Conservation (phyloP, 306 rosid species). For the Cicer bijugum region DNA sequence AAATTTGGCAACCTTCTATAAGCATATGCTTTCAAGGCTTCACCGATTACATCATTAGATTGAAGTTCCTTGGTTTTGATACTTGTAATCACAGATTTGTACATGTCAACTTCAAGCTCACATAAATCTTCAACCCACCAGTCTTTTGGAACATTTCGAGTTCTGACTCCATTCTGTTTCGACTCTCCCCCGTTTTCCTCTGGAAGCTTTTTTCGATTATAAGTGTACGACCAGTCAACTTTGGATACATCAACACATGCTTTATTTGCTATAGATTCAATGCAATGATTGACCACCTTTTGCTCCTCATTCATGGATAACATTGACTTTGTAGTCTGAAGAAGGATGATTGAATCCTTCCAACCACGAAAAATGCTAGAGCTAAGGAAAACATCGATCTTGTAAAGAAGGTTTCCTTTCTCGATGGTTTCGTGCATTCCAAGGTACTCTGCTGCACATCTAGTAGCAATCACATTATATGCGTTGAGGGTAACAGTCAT, state of each 20-base stretch:
- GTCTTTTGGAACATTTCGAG: constrained; percentile 79
- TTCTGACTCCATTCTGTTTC: constrained; percentile 64
- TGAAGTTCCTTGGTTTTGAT: constrained; percentile 63
- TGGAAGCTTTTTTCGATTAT: constrained; percentile 79
- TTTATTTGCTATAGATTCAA: constrained; percentile 77
- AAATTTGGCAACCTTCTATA: constrained; percentile 81
- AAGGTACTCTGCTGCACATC: constrained; percentile 93
- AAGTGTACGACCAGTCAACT: constrained; percentile 94
- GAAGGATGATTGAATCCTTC: constrained; percentile 97
- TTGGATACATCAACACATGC: constrained; percentile 77
- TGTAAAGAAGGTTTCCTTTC: constrained; percentile 93
- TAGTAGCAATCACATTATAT: constrained; percentile 71
- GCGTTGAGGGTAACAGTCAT: constrained; percentile 95
- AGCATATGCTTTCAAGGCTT: constrained; percentile 89
- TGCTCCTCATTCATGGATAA: constrained; percentile 69
- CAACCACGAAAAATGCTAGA: constrained; percentile 93
- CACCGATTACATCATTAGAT: constrained; percentile 80
- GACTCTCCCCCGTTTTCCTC: constrained; percentile 77
- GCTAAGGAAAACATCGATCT: constrained; percentile 89
- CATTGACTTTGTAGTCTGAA: constrained; percentile 77
- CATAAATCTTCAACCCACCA: constrained; percentile 99
- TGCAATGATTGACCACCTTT: constrained; percentile 73
- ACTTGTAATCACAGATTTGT: constrained; percentile 60
- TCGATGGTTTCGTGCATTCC: constrained; percentile 86
- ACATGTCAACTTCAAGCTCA: constrained; percentile 88